Evolutionary conservation across 495 filamentous ascomycete species (phyloP), one percentile per base, ranked within the genome.

Genomic region (Podospora pseudoanserina): DNA sequence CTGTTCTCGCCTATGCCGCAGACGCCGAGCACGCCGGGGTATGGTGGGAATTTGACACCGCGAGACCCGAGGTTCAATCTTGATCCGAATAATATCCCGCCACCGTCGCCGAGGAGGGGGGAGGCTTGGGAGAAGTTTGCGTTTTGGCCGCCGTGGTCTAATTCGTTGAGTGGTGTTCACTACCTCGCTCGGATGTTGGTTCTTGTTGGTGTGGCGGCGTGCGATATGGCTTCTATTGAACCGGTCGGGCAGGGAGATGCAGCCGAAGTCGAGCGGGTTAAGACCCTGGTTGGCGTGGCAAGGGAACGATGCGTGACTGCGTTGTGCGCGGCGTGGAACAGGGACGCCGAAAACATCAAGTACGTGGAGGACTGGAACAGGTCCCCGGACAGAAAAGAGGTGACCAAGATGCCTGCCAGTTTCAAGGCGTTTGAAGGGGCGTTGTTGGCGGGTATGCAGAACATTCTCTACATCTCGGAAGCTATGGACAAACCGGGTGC

Each of bases 101-200:
- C 92, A n/a, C 87, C 88, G 1, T 91, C 88, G 0, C 91, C 92
- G 1, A 89, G 82, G 70, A 82, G 83, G 44, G 93, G 92, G 39
- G 92, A 96, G 73, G 71, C 89, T 5, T 93, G 93, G 91, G 96
- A 98, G 77, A 94, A 91, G 59, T 97, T 90, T 79, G 94, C 95
- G 0, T 99, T 99, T 79, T 97, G 96, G 92, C 93, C 96, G 2
- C 95, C 95, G 0, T 89, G 90, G 72, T 90, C 93, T 5, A 98
- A 97, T 73, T 93, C 93, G 0, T 78, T 99, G 18, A 92, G 93
- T 69, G 94, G 90, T 9, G 89, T 93, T 6, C 86, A 96, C 75
- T 97, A 97, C 72, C 85, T 99, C 15, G 84, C 87, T 54, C 92
- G 90, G 76, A 89, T 95, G 70, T 83, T 97, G 7, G 84, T 86